Conservation (phyloP, 257 asterid species). For the Paraleonurus japonicus region DNA sequence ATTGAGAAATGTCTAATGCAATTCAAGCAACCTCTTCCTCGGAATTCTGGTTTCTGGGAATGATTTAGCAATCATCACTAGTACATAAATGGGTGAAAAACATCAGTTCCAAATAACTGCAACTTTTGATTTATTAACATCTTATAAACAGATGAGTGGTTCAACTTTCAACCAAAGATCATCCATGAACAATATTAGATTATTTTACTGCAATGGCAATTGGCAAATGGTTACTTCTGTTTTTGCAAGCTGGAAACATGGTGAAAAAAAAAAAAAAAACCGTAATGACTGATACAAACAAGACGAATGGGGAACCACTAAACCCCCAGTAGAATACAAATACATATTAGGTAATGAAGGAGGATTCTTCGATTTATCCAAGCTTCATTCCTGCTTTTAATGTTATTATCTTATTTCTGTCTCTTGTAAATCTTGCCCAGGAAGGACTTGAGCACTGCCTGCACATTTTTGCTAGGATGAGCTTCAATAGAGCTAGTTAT, state of each 20-base stretch:
- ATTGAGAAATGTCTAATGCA: no score
- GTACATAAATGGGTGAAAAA: not conserved
- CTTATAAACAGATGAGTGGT: not conserved
- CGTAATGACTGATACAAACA: conserved; percentile 28
- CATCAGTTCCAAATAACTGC: not conserved
- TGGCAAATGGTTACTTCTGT: conserved; percentile 15
- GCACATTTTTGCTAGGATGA: conserved; percentile 85
- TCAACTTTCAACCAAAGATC: not conserved
- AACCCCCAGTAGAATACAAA: conserved; percentile 18
- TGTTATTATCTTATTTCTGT: conserved; percentile 49
- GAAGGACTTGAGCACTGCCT: conserved; percentile 80
- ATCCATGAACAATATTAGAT: conserved; percentile 2
- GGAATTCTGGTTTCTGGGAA: not conserved
- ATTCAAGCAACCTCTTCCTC: no score
- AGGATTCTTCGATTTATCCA: conserved; percentile 7
- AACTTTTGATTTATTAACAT: not conserved
- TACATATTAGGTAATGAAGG: conserved; percentile 20
- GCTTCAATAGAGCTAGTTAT: conserved; percentile 70
- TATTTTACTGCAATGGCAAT: conserved; percentile 7
- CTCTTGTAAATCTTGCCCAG: conserved; percentile 95
- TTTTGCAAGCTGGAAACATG: conserved; percentile 10
- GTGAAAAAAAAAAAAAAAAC: conserved; percentile 7
- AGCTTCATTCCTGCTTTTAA: conserved; percentile 11
- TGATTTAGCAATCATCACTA: not conserved
- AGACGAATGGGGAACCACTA: conserved; percentile 6